These are phyloP conservation scores for Pythium phragmiticola DNA, from an alignment of 352 stramenopile species.

Conservation along the genomic window DNA sequence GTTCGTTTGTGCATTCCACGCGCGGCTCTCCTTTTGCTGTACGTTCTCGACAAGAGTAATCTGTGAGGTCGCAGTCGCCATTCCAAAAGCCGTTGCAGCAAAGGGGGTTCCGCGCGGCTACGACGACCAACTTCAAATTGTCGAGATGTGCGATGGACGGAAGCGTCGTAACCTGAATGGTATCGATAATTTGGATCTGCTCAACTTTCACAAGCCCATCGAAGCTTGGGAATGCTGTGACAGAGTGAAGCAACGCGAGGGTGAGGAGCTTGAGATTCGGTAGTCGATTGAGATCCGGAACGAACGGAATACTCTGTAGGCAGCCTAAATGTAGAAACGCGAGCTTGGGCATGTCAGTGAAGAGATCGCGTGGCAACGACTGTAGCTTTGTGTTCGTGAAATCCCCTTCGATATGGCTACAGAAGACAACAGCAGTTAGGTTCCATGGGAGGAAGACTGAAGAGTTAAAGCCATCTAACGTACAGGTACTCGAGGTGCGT, in stretches of 20 bases:
- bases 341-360: conserved; percentile 13
- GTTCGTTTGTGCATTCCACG: conserved; percentile 2
- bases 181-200: conserved; percentile 8
- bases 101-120: conserved; percentile 1
- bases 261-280: conserved; percentile 17
- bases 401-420: conserved; percentile 21
- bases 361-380: conserved; percentile 4
- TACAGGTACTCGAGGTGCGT: conserved; percentile 25
- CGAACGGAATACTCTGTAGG: background rate
- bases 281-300: background rate
- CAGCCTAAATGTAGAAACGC: conserved; percentile 20
- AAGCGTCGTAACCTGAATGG: background rate
- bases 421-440: too few species aligned
- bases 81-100: conserved; percentile 28
- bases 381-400: conserved; percentile 1
- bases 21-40: conserved; percentile 6
- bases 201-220: background rate
- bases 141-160: background rate
- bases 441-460: too few species aligned
- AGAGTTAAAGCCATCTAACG: background rate
- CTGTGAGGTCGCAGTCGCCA: conserved; percentile 8
- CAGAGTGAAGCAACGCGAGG: conserved; percentile 9
- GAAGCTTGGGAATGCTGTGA: conserved; percentile 3
- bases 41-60: conserved; percentile 10
- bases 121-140: background rate